A percentile compares a stretch with the other conserved stretches of the same genome.
These are phyloP conservation scores for Penicillium macrosclerotiorum DNA, from an alignment of 495 filamentous ascomycete genomes.

Conservation along the genomic window DNA sequence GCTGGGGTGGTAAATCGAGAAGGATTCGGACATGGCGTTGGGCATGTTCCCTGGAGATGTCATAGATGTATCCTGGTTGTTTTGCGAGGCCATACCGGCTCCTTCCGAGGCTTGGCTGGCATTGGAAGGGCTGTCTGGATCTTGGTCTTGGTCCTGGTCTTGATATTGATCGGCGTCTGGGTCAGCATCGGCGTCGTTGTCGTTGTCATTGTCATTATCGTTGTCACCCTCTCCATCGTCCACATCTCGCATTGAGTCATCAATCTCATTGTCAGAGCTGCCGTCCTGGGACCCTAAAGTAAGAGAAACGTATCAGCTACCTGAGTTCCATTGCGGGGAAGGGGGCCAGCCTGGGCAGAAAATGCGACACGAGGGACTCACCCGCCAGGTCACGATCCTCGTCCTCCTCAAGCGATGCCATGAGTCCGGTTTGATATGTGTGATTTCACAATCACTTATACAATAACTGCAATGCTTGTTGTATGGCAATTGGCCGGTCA, in stretches of 20 bases:
- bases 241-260: constrained; percentile 31
- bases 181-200: constrained; percentile 63
- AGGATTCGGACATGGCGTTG: constrained; percentile 30
- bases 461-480: too few species aligned
- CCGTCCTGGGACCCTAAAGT: constrained; percentile 54
- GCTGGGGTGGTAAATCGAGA: constrained; percentile 54
- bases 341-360: neutral
- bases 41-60: constrained; percentile 31
- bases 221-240: constrained; percentile 45
- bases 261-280: constrained; percentile 69
- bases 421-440: too few species aligned
- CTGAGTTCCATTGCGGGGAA: neutral
- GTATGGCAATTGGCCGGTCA: constrained; percentile 2
- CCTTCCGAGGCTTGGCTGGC: constrained; percentile 47
- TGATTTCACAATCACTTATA: too few species aligned
- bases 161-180: constrained; percentile 56
- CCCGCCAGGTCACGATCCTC: constrained; percentile 57
- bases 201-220: constrained; percentile 64
- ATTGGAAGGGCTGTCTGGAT: constrained; percentile 52
- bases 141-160: constrained; percentile 44
- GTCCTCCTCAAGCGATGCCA: constrained; percentile 44
- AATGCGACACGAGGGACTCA: constrained; percentile 27
- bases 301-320: constrained; percentile 9
- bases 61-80: constrained; percentile 36
- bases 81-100: constrained; percentile 36